A percentile compares a stretch with the other conserved stretches of the same genome.
phyloP scores from a whole-genome alignment of 129 eudicot species.

The Artemisia annua region DNA sequence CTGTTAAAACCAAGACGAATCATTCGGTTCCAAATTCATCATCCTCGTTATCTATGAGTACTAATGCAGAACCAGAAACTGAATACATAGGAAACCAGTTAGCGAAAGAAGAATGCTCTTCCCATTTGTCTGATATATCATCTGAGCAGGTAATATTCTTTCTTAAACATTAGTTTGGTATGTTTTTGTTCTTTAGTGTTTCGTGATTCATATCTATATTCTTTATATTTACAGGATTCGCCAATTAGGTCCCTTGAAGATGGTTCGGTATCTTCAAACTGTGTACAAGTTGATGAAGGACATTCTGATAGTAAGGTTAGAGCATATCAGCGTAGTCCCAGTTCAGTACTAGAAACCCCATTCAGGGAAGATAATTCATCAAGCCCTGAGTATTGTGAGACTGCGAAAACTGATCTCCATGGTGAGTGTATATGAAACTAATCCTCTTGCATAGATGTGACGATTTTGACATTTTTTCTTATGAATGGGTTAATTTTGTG shows the following conservation, averaged over 20 bases:
- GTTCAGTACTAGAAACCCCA: slow-evolving; percentile 56
- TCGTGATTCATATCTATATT: slow-evolving; percentile 6
- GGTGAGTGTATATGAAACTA: slow-evolving; percentile 29
- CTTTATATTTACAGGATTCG: slow-evolving; percentile 40
- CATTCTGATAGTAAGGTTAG: slow-evolving; percentile 37
- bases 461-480: too few relatives aligned
- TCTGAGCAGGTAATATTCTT: slow-evolving; percentile 24
- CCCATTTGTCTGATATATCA: slow-evolving; percentile 18
- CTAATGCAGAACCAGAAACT: slow-evolving; percentile 25
- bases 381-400: slow-evolving; percentile 30
- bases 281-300: slow-evolving; percentile 21
- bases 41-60: not conserved
- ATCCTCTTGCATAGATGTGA: not conserved
- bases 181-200: not conserved
- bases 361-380: slow-evolving; percentile 36
- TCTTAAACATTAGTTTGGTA: not conserved
- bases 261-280: slow-evolving; percentile 27
- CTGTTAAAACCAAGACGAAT: slow-evolving; percentile 14
- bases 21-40: slow-evolving; percentile 13
- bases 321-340: slow-evolving; percentile 52
- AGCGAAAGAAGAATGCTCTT: slow-evolving; percentile 21
- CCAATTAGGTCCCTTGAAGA: slow-evolving; percentile 31
- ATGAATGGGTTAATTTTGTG: too few relatives aligned
- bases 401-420: slow-evolving; percentile 30
- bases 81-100: slow-evolving; percentile 1